Conservation (phyloP, 352 stramenopile genomes). For the Pythium chondricola region DNA sequence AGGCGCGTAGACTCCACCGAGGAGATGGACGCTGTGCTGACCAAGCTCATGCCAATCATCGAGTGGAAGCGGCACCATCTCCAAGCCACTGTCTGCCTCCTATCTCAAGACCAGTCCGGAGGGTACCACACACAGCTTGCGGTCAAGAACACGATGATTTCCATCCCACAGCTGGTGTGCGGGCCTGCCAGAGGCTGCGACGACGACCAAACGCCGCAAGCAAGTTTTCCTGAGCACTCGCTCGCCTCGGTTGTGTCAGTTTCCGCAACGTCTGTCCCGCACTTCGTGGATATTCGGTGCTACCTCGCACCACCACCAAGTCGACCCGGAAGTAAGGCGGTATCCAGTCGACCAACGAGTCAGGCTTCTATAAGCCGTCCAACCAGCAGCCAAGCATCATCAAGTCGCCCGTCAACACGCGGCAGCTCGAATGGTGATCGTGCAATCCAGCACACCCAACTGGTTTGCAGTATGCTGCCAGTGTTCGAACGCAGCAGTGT, state of each 20-base stretch:
- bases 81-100: constrained; percentile 2
- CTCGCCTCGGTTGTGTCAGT: too few species aligned
- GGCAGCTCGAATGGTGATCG: neutral
- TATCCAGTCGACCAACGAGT: constrained; percentile 4
- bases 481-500: neutral
- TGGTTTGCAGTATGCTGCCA: neutral
- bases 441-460: neutral
- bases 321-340: constrained; percentile 3
- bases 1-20: neutral
- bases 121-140: constrained; percentile 8
- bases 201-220: neutral
- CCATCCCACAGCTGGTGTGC: constrained; percentile 33
- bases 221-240: too few species aligned
- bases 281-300: neutral
- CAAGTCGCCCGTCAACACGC: too few species aligned
- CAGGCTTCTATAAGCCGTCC: neutral
- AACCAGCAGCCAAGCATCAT: neutral
- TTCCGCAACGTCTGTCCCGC: neutral
- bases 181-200: constrained; percentile 12
- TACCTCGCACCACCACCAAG: neutral
- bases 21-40: neutral
- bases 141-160: constrained; percentile 31
- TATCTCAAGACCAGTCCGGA: neutral
- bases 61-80: constrained; percentile 9
- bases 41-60: neutral